Evolutionary conservation across 2,329 filamentous ascomycete genomes (phyloP).

Genomic region (Pseudogymnoascus destructans): DNA sequence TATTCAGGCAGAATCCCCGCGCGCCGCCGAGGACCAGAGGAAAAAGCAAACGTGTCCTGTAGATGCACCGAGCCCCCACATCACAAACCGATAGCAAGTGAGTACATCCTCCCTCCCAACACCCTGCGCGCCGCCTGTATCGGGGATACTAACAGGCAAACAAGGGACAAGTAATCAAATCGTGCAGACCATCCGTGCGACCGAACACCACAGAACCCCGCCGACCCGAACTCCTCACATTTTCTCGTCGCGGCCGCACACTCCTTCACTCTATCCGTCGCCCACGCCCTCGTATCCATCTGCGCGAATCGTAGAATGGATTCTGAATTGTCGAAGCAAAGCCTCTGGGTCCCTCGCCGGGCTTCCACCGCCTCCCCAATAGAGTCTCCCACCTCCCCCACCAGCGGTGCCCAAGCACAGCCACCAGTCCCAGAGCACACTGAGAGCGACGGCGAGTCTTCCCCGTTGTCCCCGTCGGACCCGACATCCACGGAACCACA

Average conservation of each 20-base stretch:
- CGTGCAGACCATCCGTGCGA: not conserved
- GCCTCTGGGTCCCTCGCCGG: slow-evolving; percentile 4
- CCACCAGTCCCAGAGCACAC: not conserved
- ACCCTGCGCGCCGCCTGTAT: slow-evolving; percentile 4
- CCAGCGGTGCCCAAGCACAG: not conserved
- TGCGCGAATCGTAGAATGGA: slow-evolving; percentile 1
- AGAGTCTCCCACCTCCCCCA: not conserved
- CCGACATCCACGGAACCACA: not conserved
- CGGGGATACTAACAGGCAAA: not conserved
- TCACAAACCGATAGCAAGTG: not conserved
- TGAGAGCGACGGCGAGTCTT: not conserved
- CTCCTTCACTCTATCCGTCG: not conserved
- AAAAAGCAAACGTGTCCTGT: slow-evolving; percentile 3
- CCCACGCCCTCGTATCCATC: not conserved
- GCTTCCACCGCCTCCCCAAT: not conserved
- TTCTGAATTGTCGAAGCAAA: not conserved
- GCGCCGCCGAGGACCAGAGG: not conserved
- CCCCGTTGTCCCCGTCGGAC: not conserved
- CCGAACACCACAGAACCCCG: not conserved
- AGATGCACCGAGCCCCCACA: slow-evolving; percentile 3
- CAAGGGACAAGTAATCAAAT: not conserved
- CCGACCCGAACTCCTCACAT: not conserved
- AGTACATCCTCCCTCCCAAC: not conserved
- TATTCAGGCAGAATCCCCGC: slow-evolving; percentile 6
- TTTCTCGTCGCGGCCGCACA: not conserved